Percentiles rank a stretch among this genome's conserved stretches.
Conservation (phyloP, 352 stramenopile genomes). For the Pythium graminicola region DNA sequence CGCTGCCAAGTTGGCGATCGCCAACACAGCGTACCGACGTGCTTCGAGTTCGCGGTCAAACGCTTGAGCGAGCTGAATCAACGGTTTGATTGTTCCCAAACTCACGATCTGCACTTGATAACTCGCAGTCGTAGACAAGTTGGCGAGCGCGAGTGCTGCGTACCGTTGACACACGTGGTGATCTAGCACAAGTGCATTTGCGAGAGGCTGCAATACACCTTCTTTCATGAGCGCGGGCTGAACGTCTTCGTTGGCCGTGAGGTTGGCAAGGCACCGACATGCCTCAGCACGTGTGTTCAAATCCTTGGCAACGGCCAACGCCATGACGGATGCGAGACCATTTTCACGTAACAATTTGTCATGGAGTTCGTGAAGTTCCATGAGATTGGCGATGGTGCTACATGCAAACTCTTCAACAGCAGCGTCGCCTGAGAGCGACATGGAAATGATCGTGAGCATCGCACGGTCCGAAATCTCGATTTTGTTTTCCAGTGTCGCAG, state of each 20-base stretch:
- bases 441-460: conserved; percentile 93
- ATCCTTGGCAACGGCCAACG: conserved; percentile 86
- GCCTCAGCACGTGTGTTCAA: conserved; percentile 89
- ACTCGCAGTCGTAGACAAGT: conserved; percentile 90
- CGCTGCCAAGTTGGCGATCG: conserved; percentile 92
- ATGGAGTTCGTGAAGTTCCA: conserved; percentile 93
- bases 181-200: conserved; percentile 80
- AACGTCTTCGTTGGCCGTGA: conserved; percentile 92
- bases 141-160: conserved; percentile 89
- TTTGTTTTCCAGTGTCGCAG: conserved; percentile 94
- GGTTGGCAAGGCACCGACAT: conserved; percentile 90
- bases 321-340: conserved; percentile 89
- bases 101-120: conserved; percentile 95
- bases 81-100: conserved; percentile 86
- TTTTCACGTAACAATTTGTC: conserved; percentile 93
- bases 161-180: conserved; percentile 94
- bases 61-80: conserved; percentile 82
- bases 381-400: conserved; percentile 93
- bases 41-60: conserved; percentile 91
- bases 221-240: conserved; percentile 90
- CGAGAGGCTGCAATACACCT: conserved; percentile 87
- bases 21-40: conserved; percentile 90
- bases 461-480: conserved; percentile 91
- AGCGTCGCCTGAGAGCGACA: conserved; percentile 89
- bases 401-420: conserved; percentile 90